Conservation (phyloP, 2,329 filamentous ascomycete species). For the Dendrostoma leiphaemia region DNA sequence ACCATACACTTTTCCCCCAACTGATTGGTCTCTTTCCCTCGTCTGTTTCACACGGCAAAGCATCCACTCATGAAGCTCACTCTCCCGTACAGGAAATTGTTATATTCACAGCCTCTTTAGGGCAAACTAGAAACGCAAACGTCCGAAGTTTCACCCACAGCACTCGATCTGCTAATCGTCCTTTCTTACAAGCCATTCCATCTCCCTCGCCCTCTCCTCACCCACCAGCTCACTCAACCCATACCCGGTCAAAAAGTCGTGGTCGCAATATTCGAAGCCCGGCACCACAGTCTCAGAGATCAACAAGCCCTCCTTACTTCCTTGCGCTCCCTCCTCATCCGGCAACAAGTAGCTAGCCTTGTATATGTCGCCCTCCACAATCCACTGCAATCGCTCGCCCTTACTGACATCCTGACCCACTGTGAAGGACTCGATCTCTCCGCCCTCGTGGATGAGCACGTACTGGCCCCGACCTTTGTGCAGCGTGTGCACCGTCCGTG, state of each 20-base stretch:
- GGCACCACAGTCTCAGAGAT: constrained; percentile 69
- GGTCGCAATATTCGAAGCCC: constrained; percentile 65
- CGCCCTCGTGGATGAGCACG: constrained; percentile 60
- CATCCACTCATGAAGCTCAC: too few relatives aligned
- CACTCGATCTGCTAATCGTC: not conserved
- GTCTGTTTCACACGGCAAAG: too few relatives aligned
- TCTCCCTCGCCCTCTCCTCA: constrained; percentile 43
- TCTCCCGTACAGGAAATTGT: too few relatives aligned
- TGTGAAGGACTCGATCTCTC: constrained; percentile 59
- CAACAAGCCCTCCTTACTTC: constrained; percentile 49
- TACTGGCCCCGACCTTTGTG: constrained; percentile 63
- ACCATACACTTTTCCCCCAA: too few relatives aligned
- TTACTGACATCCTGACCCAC: constrained; percentile 56
- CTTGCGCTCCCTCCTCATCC: constrained; percentile 31
- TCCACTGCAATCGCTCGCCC: constrained; percentile 65
- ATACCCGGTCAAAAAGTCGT: constrained; percentile 60
- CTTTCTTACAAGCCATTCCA: constrained; percentile 44
- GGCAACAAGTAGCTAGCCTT: constrained; percentile 62
- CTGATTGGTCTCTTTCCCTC: too few relatives aligned
- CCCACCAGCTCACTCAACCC: constrained; percentile 52
- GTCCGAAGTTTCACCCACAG: too few relatives aligned
- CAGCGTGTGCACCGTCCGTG: constrained; percentile 62
- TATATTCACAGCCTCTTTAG: too few relatives aligned
- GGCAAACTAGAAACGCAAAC: too few relatives aligned
- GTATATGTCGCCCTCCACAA: constrained; percentile 66